These are phyloP conservation scores for Pilaira anomala DNA, from an alignment of 192 early-diverging fungal genomes.

Conservation along the genomic window DNA sequence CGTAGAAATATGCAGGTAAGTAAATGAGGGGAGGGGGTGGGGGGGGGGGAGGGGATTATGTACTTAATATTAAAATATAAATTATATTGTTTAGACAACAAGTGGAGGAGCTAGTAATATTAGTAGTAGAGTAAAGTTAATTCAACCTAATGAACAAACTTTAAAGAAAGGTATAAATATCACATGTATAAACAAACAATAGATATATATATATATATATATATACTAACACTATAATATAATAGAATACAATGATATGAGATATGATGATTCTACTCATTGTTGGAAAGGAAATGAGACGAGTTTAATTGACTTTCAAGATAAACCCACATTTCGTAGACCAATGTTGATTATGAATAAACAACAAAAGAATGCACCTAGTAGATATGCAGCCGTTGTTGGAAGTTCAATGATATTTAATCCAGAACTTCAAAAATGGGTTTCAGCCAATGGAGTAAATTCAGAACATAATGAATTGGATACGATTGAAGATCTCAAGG, in stretches of 20 bases:
- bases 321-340: background rate
- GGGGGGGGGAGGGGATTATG: too few relatives aligned
- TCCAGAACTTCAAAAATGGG: background rate
- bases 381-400: background rate
- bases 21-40: too few relatives aligned
- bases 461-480: background rate
- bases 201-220: background rate
- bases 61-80: too few relatives aligned
- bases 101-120: too few relatives aligned
- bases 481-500: constrained; percentile 4
- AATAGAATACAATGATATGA: constrained; percentile 7
- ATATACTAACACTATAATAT: background rate
- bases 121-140: background rate
- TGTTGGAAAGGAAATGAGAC: constrained; percentile 16
- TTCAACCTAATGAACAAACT: constrained; percentile 8
- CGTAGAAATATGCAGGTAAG: constrained; percentile 10
- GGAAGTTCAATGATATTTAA: constrained; percentile 8
- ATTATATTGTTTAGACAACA: constrained; percentile 1
- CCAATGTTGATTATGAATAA: constrained; percentile 4
- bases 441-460: background rate
- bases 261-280: background rate
- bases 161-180: constrained; percentile 5
- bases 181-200: background rate
- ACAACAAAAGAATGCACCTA: constrained; percentile 6
- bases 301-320: background rate